phyloP scores from a whole-genome alignment of 768 basidiomycete species.

The Psilocybe azurescens region DNA sequence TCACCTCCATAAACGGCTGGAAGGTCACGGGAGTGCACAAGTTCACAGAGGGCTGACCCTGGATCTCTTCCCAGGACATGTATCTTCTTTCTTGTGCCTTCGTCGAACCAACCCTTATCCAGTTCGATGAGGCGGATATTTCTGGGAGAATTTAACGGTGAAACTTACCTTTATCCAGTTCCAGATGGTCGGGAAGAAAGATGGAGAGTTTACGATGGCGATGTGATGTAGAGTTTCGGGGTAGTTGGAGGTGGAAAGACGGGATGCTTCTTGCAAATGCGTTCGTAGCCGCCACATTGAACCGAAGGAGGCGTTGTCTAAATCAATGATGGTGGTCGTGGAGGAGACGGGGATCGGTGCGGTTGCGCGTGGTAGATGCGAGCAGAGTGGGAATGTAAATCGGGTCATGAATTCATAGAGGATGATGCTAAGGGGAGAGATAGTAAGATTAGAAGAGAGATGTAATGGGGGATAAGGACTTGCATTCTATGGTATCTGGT shows the following conservation, averaged over 20 bases:
- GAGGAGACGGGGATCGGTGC: conserved; percentile 61
- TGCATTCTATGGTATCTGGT: conserved; percentile 76
- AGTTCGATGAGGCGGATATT: too few species aligned
- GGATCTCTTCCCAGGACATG: conserved; percentile 72
- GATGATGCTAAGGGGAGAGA: conserved; percentile 48
- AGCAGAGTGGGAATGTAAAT: conserved; percentile 70
- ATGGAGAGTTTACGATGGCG: conserved; percentile 78
- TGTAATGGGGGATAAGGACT: conserved; percentile 25
- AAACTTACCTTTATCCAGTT: conserved; percentile 71
- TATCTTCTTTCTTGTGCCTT: conserved; percentile 78
- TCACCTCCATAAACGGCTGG: conserved; percentile 78
- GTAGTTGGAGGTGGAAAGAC: conserved; percentile 79
- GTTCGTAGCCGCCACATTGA: conserved; percentile 72
- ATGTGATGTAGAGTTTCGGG: conserved; percentile 77
- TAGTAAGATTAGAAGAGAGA: neutral
- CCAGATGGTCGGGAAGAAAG: conserved; percentile 86
- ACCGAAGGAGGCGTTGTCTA: conserved; percentile 62
- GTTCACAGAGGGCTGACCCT: conserved; percentile 51
- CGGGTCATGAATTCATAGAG: conserved; percentile 72
- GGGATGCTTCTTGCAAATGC: conserved; percentile 78
- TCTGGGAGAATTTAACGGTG: too few species aligned
- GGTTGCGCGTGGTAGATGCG: conserved; percentile 57
- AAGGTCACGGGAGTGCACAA: conserved; percentile 52
- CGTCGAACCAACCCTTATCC: conserved; percentile 72
- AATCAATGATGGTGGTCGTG: conserved; percentile 73